These are phyloP conservation scores for Talaromyces sp. DNA, from an alignment of 2,329 filamentous ascomycete genomes.

Conservation along the genomic window DNA sequence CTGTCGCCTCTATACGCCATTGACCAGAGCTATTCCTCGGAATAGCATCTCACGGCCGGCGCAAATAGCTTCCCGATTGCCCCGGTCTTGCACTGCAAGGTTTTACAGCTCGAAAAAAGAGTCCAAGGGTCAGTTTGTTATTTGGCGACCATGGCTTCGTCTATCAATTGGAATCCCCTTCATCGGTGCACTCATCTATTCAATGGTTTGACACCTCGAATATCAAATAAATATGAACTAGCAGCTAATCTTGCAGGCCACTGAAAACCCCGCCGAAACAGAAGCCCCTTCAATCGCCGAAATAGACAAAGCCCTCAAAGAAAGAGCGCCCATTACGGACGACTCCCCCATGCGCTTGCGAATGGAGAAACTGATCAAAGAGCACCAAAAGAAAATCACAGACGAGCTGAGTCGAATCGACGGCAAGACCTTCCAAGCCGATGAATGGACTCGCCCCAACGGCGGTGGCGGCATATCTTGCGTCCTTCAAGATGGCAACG, in stretches of 20 bases:
- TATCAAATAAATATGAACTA: not conserved
- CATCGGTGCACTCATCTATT: conserved; percentile 49
- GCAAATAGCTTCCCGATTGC: conserved; percentile 17
- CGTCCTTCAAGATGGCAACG: conserved; percentile 90
- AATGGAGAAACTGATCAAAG: conserved; percentile 95
- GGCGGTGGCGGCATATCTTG: conserved; percentile 93
- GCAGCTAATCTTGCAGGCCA: conserved; percentile 26
- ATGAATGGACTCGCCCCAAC: conserved; percentile 82
- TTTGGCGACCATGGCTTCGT: conserved; percentile 47
- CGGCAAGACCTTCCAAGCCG: conserved; percentile 73
- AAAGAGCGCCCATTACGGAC: conserved; percentile 69
- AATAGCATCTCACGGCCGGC: not conserved
- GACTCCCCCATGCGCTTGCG: conserved; percentile 92
- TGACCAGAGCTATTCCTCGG: not conserved
- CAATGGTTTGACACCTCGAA: conserved; percentile 41
- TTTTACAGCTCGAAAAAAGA: conserved; percentile 20
- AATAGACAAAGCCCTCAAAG: conserved; percentile 75
- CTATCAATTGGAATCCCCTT: conserved; percentile 50
- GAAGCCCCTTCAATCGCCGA: conserved; percentile 69
- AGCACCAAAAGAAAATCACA: conserved; percentile 86
- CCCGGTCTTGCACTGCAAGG: conserved; percentile 25
- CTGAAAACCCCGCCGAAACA: conserved; percentile 36
- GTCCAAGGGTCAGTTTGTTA: conserved; percentile 30
- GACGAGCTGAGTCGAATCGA: conserved; percentile 78
- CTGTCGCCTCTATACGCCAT: conserved; percentile 7